Evolutionary conservation across 2,329 filamentous ascomycete species (phyloP).

Genomic region (Didymella exigua): DNA sequence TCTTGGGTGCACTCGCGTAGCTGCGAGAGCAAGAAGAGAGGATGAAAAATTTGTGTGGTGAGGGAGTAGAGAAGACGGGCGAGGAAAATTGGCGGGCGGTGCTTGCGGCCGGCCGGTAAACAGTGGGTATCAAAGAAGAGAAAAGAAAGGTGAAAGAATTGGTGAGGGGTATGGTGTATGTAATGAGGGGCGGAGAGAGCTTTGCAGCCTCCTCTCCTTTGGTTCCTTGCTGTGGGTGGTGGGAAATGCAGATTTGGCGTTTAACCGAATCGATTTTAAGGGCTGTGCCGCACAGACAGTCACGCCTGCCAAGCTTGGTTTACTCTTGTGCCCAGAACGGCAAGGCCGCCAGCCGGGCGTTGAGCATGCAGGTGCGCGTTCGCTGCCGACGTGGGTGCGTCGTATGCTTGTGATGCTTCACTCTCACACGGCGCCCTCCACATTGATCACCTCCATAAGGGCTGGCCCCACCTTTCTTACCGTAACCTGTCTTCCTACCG

Average conservation of each 20-base stretch:
- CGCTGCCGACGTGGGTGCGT: conserved; percentile 7
- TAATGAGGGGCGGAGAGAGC: conserved; percentile 42
- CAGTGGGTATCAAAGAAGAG: conserved; percentile 58
- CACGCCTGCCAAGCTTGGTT: conserved; percentile 1
- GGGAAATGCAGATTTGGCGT: conserved; percentile 11
- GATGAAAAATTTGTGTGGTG: conserved; percentile 48
- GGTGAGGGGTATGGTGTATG: conserved; percentile 44
- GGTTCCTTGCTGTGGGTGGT: conserved; percentile 25
- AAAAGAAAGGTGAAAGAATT: conserved; percentile 55
- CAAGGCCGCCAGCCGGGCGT: conserved; percentile 15
- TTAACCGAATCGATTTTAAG: conserved; percentile 10
- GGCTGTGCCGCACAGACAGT: conserved; percentile 1
- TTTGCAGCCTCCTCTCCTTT: conserved; percentile 37
- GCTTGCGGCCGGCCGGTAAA: conserved; percentile 57
- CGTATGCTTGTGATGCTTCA: conserved; percentile 8
- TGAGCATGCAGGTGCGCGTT: conserved; percentile 13
- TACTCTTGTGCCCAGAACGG: conserved; percentile 15
- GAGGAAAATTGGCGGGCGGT: conserved; percentile 51
- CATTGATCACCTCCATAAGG: conserved; percentile 18
- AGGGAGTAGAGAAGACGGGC: conserved; percentile 48
- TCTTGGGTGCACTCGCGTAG: conserved; percentile 62
- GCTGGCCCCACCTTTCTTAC: conserved; percentile 26
- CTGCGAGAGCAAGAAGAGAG: conserved; percentile 46
- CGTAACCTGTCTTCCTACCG: conserved; percentile 8
- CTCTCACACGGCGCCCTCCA: conserved; percentile 5